Evolutionary conservation across 1,139 yeast species (phyloP), one percentile per base, ranked within the genome.

Genomic region (Debaryomycetaceae sp.): DNA sequence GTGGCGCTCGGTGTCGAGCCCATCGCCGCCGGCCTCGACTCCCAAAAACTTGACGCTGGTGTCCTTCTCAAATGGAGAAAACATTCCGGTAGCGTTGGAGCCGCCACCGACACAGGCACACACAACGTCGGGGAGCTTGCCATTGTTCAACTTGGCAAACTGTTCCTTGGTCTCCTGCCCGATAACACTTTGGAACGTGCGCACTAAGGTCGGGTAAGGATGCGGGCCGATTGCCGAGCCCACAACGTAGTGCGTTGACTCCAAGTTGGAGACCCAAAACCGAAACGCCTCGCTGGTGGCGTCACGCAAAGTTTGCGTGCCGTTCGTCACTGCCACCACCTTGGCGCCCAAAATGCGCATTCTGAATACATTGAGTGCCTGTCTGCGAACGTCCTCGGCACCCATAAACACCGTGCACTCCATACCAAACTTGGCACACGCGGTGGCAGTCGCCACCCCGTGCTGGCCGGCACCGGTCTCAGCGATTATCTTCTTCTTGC

Each of bases 381-480:
- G 99, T 62, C 99, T 84, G 59, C 96, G 83, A 30, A 85, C 95
- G 65, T 91, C 99, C 62, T 91, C 98, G 30, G 97, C 97, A 40
- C 99, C 99, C 99, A 91, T 91, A 53, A 78, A 91, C 23, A 91
- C 95, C n/a, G 86, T 85, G 67, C 98, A 91, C 53, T 83, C 78
- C 60, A 91, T 58, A 32, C 98, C 98, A 48, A 91, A 91, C 58
- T 91, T 93, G 44, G 99, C 99, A 64, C 96, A 89, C 0, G 95
- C 97, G 35, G 98, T 91, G 18, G 99, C 99, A 36, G 98, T 91
- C 28, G 99, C 99, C 27, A 91, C 99, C 65, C 99, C 99, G 56
- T 91, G 99, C 67, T 91, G 99, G 41, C 99, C 99, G 34, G 99
- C 99, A 59, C 99, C 99, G 27, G 99, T 91, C 65, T 91, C 99